A percentile compares a stretch with the other conserved stretches of the same genome.
Evolutionary conservation across 1,284 basidiomycete species (phyloP).

Genomic region (Rhodotorula sp.): DNA sequence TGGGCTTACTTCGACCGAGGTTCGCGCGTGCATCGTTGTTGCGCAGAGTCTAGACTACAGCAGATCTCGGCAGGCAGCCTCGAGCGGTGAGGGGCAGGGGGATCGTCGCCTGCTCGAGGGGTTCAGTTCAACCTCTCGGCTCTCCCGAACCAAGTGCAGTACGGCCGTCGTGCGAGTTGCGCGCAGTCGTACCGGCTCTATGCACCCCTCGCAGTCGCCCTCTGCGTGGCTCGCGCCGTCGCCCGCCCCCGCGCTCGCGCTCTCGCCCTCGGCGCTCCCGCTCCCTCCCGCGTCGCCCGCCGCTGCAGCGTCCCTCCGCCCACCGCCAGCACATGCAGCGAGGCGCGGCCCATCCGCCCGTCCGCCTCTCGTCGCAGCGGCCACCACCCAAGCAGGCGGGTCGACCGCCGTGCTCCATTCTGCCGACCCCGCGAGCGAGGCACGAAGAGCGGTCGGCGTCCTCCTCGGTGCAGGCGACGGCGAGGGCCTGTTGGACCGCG

Average conservation of each 20-base stretch:
- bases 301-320: neutral
- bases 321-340: neutral
- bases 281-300: neutral
- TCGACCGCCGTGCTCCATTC: neutral
- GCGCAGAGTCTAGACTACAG: neutral
- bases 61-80: neutral
- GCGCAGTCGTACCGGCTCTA: too few relatives aligned
- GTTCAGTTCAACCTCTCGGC: too few relatives aligned
- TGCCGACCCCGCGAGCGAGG: conserved; percentile 4
- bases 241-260: neutral
- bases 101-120: too few relatives aligned
- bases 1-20: conserved; percentile 13
- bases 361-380: neutral
- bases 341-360: neutral
- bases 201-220: neutral
- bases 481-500: conserved; percentile 9
- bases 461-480: neutral
- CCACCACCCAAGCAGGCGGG: neutral
- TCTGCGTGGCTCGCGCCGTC: neutral
- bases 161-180: too few relatives aligned
- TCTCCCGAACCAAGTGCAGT: too few relatives aligned
- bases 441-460: conserved; percentile 1
- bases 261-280: neutral
- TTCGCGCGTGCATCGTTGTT: neutral
- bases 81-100: too few relatives aligned